Conservation (phyloP, 23 red algal genomes). For the Chondrus crispus region DNA sequence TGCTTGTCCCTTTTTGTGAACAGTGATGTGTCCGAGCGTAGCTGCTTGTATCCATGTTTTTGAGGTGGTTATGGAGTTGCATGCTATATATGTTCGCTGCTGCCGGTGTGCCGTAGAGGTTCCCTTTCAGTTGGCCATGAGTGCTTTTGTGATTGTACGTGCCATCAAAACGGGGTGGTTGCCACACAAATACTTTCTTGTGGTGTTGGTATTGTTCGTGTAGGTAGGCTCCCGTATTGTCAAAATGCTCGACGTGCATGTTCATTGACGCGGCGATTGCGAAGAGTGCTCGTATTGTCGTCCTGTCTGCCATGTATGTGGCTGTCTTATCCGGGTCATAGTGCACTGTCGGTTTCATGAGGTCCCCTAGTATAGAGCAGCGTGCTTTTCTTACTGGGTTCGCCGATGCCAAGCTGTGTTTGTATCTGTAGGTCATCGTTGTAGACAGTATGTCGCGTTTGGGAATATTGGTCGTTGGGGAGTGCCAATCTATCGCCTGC, state of each 20-base stretch:
- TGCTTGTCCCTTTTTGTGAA: too few relatives aligned
- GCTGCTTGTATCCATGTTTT: too few relatives aligned
- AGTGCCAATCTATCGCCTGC: background rate
- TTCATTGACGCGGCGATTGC: background rate
- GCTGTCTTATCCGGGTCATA: background rate
- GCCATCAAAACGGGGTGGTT: background rate
- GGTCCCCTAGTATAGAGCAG: background rate
- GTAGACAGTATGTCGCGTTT: background rate
- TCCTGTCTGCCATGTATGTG: background rate
- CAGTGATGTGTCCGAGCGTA: too few relatives aligned
- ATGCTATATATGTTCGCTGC: too few relatives aligned
- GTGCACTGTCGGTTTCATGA: background rate
- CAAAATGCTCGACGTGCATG: background rate
- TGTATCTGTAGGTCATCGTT: background rate
- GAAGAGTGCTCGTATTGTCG: background rate
- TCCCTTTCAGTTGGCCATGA: too few relatives aligned
- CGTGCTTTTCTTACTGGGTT: background rate
- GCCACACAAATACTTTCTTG: too few relatives aligned
- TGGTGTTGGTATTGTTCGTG: background rate
- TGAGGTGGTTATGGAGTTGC: too few relatives aligned
- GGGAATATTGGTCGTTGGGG: background rate
- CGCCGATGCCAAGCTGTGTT: background rate
- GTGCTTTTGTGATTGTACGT: too few relatives aligned
- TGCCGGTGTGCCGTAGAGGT: too few relatives aligned
- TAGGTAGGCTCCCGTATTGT: background rate